These are phyloP conservation scores for Ammopiptanthus mongolicus DNA, from an alignment of 306 rosid species.

Conservation along the genomic window DNA sequence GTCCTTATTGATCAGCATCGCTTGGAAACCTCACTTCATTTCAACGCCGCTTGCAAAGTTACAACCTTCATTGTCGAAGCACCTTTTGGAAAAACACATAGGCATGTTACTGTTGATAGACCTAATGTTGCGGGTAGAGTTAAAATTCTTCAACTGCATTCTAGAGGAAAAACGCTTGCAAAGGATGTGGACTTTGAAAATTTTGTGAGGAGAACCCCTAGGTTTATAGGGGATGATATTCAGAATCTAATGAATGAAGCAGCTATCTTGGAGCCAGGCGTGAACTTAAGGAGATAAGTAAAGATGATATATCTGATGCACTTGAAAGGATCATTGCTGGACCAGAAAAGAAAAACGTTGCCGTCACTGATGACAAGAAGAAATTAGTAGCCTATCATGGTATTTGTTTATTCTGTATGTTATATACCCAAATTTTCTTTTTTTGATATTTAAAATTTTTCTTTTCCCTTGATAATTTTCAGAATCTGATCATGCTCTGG, in stretches of 20 bases:
- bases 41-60: no score
- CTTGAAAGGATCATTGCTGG: slow-evolving; percentile 63
- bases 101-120: slow-evolving; percentile 79
- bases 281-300: slow-evolving; percentile 58
- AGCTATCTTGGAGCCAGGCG: slow-evolving; percentile 69
- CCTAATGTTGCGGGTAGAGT: slow-evolving; percentile 82
- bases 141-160: slow-evolving; percentile 81
- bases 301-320: slow-evolving; percentile 66
- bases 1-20: no score
- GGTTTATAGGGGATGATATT: slow-evolving; percentile 35
- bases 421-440: neutral
- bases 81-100: no score
- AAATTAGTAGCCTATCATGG: slow-evolving; percentile 48
- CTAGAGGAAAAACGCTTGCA: slow-evolving; percentile 74
- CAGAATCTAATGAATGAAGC: slow-evolving; percentile 62
- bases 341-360: slow-evolving; percentile 70
- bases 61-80: no score
- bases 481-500: slow-evolving; percentile 60
- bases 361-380: slow-evolving; percentile 64
- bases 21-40: no score
- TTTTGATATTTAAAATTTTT: neutral
- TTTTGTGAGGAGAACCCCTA: slow-evolving; percentile 60
- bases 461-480: neutral
- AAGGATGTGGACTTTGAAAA: slow-evolving; percentile 57
- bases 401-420: neutral